Percentiles rank a stretch among this genome's conserved stretches.
phyloP scores from a whole-genome alignment of 169 alveolate genomes.

The Besnoitia besnoiti region DNA sequence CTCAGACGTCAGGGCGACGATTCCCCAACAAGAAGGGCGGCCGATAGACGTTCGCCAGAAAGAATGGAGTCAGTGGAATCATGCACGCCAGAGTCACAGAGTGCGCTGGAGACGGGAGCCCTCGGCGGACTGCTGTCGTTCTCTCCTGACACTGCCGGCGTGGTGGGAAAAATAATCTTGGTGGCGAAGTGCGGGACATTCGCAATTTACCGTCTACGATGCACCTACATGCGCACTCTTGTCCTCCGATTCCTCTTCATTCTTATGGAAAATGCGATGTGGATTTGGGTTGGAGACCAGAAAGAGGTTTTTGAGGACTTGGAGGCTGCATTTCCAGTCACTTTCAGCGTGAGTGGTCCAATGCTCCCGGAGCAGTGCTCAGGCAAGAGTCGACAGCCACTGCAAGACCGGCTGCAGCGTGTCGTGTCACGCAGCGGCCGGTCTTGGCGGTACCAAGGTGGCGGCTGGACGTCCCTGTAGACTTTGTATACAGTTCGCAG shows the following conservation, averaged over 20 bases:
- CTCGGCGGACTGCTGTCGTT: not conserved
- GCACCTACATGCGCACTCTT: constrained; percentile 12
- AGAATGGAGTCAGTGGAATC: not conserved
- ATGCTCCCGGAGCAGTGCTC: not conserved
- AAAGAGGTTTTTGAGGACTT: not conserved
- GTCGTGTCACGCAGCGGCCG: too few relatives aligned
- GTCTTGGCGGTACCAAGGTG: too few relatives aligned
- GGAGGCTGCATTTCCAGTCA: constrained; percentile 20
- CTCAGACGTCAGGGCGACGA: too few relatives aligned
- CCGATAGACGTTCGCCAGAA: too few relatives aligned
- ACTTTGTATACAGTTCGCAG: too few relatives aligned
- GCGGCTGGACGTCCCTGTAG: too few relatives aligned
- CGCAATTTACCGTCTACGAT: not conserved
- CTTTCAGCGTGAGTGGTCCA: not conserved
- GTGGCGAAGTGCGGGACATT: not conserved
- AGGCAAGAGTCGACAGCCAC: too few relatives aligned
- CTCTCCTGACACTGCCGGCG: not conserved
- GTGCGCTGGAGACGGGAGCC: not conserved
- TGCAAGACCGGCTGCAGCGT: too few relatives aligned
- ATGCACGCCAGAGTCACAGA: not conserved
- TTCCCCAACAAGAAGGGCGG: too few relatives aligned
- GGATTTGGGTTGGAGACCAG: constrained; percentile 39
- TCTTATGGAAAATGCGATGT: not conserved
- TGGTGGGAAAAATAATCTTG: not conserved
- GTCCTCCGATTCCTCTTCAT: constrained; percentile 2